Percentiles rank a stretch among this genome's conserved stretches.
Conservation (phyloP, 23 red algal species). For the Gracilariopsis chorda region DNA sequence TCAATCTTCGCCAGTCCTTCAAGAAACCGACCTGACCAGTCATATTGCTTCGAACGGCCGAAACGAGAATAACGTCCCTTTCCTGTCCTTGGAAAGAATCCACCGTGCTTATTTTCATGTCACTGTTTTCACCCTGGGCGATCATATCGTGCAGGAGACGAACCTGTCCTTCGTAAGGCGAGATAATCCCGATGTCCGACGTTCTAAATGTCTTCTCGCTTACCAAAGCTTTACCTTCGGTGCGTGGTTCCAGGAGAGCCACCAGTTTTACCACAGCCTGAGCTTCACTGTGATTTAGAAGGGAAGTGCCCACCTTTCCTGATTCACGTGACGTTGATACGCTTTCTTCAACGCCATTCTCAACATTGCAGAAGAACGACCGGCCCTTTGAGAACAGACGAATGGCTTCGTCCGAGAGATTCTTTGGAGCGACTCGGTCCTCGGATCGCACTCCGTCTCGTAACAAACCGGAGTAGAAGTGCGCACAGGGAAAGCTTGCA, state of each 20-base stretch:
- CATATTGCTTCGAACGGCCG: conserved; percentile 74
- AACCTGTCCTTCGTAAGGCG: conserved; percentile 80
- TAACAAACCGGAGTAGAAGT: conserved; percentile 65
- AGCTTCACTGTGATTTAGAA: conserved; percentile 22
- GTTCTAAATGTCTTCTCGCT: neutral
- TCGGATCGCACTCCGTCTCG: neutral
- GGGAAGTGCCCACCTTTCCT: conserved; percentile 16
- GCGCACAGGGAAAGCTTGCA: conserved; percentile 15
- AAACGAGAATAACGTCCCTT: conserved; percentile 81
- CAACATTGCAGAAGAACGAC: conserved; percentile 38
- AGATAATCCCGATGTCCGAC: conserved; percentile 70
- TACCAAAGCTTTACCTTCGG: neutral
- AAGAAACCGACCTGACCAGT: conserved; percentile 72
- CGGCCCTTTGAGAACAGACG: neutral
- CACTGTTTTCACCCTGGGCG: neutral
- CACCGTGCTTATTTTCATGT: conserved; percentile 52
- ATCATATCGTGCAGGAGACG: conserved; percentile 34
- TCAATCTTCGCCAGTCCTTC: conserved; percentile 75
- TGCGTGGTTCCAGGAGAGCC: neutral
- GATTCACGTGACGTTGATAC: neutral
- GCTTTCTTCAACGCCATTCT: conserved; percentile 6
- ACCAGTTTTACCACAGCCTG: neutral
- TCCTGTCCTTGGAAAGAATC: conserved; percentile 92
- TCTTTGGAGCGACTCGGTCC: conserved; percentile 19
- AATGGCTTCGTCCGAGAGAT: neutral